A percentile compares a stretch with the other conserved stretches of the same genome.
Evolutionary conservation across 2,329 filamentous ascomycete species (phyloP).

Genomic region (Fusarium chuoi): DNA sequence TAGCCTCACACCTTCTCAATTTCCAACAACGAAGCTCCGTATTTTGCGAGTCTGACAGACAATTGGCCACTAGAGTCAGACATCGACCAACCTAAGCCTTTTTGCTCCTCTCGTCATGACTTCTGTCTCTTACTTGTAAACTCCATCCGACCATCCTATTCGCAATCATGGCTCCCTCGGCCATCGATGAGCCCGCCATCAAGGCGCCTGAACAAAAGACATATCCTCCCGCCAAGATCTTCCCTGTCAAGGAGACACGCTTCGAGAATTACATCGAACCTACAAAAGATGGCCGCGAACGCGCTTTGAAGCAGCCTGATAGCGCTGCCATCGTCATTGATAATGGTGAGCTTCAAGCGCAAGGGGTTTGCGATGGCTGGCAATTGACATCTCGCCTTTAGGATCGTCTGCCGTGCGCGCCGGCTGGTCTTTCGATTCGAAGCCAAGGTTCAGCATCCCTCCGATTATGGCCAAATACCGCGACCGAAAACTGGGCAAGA

Average conservation of each 20-base stretch:
- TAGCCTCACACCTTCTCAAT: conserved; percentile 48
- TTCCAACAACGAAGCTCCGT: conserved; percentile 38
- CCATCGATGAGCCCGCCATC: conserved; percentile 56
- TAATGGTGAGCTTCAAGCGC: conserved; percentile 73
- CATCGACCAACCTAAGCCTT: conserved; percentile 10
- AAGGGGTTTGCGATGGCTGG: conserved; percentile 14
- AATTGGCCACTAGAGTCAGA: conserved; percentile 42
- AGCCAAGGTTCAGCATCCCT: conserved; percentile 82
- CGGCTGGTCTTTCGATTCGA: conserved; percentile 92
- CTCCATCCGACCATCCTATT: conserved; percentile 1
- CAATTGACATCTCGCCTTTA: conserved; percentile 52
- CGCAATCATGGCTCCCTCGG: conserved; percentile 63
- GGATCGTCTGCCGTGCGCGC: conserved; percentile 90
- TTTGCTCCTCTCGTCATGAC: conserved; percentile 30
- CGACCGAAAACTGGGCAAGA: conserved; percentile 91
- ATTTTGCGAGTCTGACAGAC: conserved; percentile 31
- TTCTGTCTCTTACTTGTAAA: conserved; percentile 16
- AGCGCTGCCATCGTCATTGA: conserved; percentile 92
- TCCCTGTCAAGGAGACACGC: conserved; percentile 69
- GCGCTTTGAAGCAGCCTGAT: conserved; percentile 68
- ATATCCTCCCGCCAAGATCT: conserved; percentile 66
- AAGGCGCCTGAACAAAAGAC: conserved; percentile 52
- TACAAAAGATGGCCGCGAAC: conserved; percentile 74
- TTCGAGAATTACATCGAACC: conserved; percentile 67
- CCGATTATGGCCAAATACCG: conserved; percentile 96